Evolutionary conservation across 202 grass and related monocot species (phyloP).

Genomic region (Schoenoplectus triqueter): DNA sequence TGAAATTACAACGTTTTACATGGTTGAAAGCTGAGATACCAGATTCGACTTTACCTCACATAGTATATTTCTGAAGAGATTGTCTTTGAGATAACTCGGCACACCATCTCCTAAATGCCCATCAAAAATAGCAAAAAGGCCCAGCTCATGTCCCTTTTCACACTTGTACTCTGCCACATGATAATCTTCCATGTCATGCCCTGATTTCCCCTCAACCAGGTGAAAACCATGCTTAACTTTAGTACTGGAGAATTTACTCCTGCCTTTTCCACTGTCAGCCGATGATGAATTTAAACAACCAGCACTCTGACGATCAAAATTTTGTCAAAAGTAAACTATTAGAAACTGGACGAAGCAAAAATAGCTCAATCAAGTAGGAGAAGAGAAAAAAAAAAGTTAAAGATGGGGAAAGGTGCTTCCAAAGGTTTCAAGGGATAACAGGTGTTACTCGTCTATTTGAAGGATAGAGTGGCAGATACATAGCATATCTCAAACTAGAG

Average conservation of each 20-base stretch:
- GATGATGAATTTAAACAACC: slow-evolving; percentile 75
- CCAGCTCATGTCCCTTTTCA: slow-evolving; percentile 80
- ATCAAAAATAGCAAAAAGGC: slow-evolving; percentile 97
- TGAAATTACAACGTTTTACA: background rate
- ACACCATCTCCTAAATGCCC: slow-evolving; percentile 97
- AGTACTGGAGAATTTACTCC: slow-evolving; percentile 89
- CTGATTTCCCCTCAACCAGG: slow-evolving; percentile 96
- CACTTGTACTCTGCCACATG: slow-evolving; percentile 90
- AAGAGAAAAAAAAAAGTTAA: background rate
- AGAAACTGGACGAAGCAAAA: slow-evolving; percentile 1
- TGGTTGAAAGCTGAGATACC: background rate
- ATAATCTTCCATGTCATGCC: slow-evolving; percentile 99
- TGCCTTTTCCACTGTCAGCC: slow-evolving; percentile 79
- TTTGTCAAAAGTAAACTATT: background rate
- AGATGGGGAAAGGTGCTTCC: background rate
- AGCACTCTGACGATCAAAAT: slow-evolving; percentile 57
- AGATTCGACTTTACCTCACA: slow-evolving; percentile 56
- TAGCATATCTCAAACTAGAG: background rate
- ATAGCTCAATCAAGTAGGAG: background rate
- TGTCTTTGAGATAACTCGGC: slow-evolving; percentile 86
- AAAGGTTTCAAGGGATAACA: background rate
- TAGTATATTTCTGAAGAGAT: slow-evolving; percentile 94
- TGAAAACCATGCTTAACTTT: slow-evolving; percentile 91
- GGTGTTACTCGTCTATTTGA: background rate
- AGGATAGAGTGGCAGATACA: background rate